Evolutionary conservation across 2,329 filamentous ascomycete genomes (phyloP), one percentile per base, ranked within the genome.

Genomic region (Fusarium sambucinum): DNA sequence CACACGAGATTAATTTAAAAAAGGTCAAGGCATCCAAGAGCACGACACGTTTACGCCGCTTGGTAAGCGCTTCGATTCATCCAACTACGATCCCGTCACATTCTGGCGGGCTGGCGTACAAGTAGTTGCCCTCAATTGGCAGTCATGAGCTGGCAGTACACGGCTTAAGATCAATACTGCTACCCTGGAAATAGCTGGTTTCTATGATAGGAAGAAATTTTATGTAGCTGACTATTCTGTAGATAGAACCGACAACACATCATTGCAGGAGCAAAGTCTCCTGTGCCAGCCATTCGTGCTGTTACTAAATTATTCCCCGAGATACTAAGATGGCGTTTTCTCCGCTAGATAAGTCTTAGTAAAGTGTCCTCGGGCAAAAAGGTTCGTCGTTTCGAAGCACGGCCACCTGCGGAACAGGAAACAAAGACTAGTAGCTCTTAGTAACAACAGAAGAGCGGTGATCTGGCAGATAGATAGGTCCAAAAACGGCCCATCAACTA

Each of bases 51-150:
- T 11, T 63, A 17, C 62, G 58, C 13, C 48, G 59, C 7, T 29
- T 63, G 17, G 87, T 2, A 85, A 87, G 62, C 89, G 94, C 19
- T 84, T 97, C 47, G 89, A 90, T 73, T 97, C 94, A 32, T 92
- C 92, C 17, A 99, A 99, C 77, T 96, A 95, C 35, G 94, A 98
- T 72, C 96, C 96, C 0, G 89, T 94, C 63, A 89, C 89, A 29
- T 96, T 93, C 76, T 99, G 96, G 96, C 89, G 93, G 32, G 89
- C 92, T 50, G 96, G 96, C 19, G 94, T 97, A 8, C 96, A 99
- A 77, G 97, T 99, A 92, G 94, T 93, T 6, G 94, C 94, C 8
- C 86, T 97, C 76, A 98, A 98, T 77, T 98, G 96, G 94, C 96
- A 98, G n/a, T n/a, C n/a, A n/a, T n/a, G n/a, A n/a, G n/a, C n/a